Base-by-base conservation (phyloP, 2,329 filamentous ascomycete genomes). In the Epichloe aotearoae region DNA sequence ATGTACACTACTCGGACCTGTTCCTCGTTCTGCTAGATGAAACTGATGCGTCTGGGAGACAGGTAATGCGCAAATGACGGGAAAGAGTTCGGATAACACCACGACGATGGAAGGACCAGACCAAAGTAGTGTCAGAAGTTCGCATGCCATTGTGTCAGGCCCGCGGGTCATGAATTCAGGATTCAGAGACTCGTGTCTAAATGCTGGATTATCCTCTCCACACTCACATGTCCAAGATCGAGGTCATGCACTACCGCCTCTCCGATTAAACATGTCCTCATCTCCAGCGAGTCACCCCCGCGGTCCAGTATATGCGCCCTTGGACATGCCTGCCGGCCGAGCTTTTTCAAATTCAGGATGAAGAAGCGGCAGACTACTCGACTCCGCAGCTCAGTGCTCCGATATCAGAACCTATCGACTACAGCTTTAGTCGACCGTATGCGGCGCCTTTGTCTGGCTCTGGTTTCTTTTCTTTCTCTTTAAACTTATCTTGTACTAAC, bases 301-400 rank as follows among this genome's bases (percentile, higher is more conserved):
- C 5, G 74, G 76, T 5, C 75, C 77, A 0, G 65, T 79, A 14
- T 73, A 73, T 3, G 73, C 76, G 1, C 76, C 76, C 1, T 68
- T 76, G 54, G 75, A 79, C 49, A 77, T 75, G 56, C 68, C 73
- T 3, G 52, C 56, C 0, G 53, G 53, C 14, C 56, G 56, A 46
- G 36, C 3, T 56, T 1, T 55, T 59, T 5, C 52, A 49, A 49
- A 61, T 65, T 47, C 59, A 65, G 52, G 53, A 63, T 53, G 58
- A 62, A 12, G 63, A 66, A 33, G 64, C 63, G 7, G 30, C n/a
- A 19, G 74, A 78, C 50, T 78, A 77, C 59, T 70, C 70, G 12
- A 72, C 76, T 58, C 69, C 75, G 3, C 76, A 79, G 58, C 68
- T 79, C 66, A 76, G 72, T 57, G 74, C 76, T 2, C 75, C 75